These are phyloP conservation scores for Exserohilum rostratum DNA, from an alignment of 2,329 filamentous ascomycete species.

Conservation along the genomic window DNA sequence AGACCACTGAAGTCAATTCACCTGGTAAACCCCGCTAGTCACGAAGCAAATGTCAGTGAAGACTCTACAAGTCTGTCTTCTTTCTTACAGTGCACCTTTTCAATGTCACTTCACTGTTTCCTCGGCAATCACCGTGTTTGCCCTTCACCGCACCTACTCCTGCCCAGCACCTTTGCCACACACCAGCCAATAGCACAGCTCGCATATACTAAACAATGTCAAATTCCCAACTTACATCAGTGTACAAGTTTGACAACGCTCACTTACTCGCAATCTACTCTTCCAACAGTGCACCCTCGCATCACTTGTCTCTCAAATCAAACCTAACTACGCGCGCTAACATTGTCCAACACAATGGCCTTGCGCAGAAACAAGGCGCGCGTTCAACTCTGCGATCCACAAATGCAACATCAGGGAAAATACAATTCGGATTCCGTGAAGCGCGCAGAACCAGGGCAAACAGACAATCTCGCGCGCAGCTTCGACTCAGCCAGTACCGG, in stretches of 20 bases:
- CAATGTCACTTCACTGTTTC: neutral
- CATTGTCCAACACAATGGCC: neutral
- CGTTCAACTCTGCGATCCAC: neutral
- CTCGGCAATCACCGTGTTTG: neutral
- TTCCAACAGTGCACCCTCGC: no score
- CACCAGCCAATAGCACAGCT: neutral
- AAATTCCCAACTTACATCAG: no score
- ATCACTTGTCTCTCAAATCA: neutral
- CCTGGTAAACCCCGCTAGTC: neutral
- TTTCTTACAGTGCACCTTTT: neutral
- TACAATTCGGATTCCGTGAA: neutral
- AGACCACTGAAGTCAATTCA: neutral
- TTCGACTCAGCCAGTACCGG: neutral
- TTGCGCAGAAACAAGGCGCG: constrained; percentile 4
- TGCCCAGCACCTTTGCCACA: neutral
- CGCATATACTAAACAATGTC: neutral
- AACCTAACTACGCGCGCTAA: neutral
- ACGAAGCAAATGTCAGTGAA: neutral
- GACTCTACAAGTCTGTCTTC: neutral
- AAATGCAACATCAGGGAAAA: neutral
- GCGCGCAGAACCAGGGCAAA: neutral
- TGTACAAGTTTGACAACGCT: no score
- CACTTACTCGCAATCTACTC: no score
- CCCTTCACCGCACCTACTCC: neutral
- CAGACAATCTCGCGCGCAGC: neutral